phyloP scores from a whole-genome alignment of 352 stramenopile species.

The Saprolegnia diclina region DNA sequence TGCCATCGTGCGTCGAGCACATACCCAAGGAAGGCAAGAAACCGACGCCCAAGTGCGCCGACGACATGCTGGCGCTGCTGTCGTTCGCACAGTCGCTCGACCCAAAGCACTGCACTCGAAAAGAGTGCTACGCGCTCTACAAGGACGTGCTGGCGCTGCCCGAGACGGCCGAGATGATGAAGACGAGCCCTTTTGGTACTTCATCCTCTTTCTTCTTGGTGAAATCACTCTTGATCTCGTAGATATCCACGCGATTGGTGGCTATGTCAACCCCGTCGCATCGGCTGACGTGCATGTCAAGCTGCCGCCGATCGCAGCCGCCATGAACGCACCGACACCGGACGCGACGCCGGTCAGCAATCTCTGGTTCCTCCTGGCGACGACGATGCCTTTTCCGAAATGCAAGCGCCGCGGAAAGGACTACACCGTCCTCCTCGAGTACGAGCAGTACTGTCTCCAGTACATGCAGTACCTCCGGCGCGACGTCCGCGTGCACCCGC shows the following conservation, averaged over 20 bases:
- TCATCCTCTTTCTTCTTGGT: background rate
- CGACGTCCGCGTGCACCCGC: slow-evolving; percentile 16
- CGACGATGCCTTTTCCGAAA: slow-evolving; percentile 14
- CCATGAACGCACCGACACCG: background rate
- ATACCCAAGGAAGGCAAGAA: slow-evolving; percentile 32
- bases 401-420: slow-evolving; percentile 17
- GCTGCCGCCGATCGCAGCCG: background rate
- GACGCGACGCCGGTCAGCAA: background rate
- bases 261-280: slow-evolving; percentile 19
- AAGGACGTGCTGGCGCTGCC: slow-evolving; percentile 5
- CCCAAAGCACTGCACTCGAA: slow-evolving; percentile 5
- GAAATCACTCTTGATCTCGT: background rate
- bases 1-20: slow-evolving; percentile 53
- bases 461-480: slow-evolving; percentile 19
- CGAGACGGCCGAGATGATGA: slow-evolving; percentile 9
- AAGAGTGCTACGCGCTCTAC: slow-evolving; percentile 12
- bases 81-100: slow-evolving; percentile 2
- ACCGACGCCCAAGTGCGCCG: slow-evolving; percentile 33
- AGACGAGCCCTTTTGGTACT: background rate
- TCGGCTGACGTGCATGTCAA: background rate
- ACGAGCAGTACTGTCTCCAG: slow-evolving; percentile 10
- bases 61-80: slow-evolving; percentile 25
- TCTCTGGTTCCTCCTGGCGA: slow-evolving; percentile 17
- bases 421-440: slow-evolving; percentile 19
- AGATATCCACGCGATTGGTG: background rate